Percentiles rank a stretch among this genome's conserved stretches.
These are phyloP conservation scores for Parmelia sp. DNA, from an alignment of 495 filamentous ascomycete genomes.

Conservation along the genomic window DNA sequence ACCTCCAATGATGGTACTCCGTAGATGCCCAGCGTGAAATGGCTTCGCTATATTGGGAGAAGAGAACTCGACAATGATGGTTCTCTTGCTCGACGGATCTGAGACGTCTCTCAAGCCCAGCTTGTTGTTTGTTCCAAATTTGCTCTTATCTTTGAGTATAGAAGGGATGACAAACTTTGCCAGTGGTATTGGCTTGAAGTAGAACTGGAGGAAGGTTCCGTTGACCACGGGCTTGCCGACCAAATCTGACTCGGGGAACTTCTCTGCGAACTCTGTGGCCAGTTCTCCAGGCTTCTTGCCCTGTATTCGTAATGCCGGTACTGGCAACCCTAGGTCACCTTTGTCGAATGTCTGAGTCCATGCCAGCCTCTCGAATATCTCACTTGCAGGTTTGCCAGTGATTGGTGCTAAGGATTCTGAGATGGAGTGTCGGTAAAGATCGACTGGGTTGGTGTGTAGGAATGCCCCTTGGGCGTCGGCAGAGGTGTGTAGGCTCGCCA, in stretches of 20 bases:
- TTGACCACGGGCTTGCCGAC: conserved; percentile 57
- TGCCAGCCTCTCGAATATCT: conserved; percentile 70
- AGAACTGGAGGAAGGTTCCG: conserved; percentile 75
- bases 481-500: conserved; percentile 12
- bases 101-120: conserved; percentile 61
- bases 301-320: conserved; percentile 70
- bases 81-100: conserved; percentile 61
- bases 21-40: conserved; percentile 66
- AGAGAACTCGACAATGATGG: conserved; percentile 63
- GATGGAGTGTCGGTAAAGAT: conserved; percentile 82
- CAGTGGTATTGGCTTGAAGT: conserved; percentile 58
- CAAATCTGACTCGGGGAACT: conserved; percentile 74
- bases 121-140: conserved; percentile 61
- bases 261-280: conserved; percentile 61
- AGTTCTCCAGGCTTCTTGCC: conserved; percentile 72
- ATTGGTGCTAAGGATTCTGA: conserved; percentile 64
- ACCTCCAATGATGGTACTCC: conserved; percentile 70
- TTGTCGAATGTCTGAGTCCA: conserved; percentile 85
- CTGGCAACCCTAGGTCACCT: conserved; percentile 77
- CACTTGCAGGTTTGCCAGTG: conserved; percentile 61
- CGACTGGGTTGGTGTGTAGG: conserved; percentile 74
- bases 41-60: conserved; percentile 73
- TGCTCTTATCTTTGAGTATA: conserved; percentile 53
- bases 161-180: conserved; percentile 54
- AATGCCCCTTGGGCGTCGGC: conserved; percentile 26